Evolutionary conservation across 2,329 filamentous ascomycete species (phyloP).

Genomic region (Arthrobotrys iridis): DNA sequence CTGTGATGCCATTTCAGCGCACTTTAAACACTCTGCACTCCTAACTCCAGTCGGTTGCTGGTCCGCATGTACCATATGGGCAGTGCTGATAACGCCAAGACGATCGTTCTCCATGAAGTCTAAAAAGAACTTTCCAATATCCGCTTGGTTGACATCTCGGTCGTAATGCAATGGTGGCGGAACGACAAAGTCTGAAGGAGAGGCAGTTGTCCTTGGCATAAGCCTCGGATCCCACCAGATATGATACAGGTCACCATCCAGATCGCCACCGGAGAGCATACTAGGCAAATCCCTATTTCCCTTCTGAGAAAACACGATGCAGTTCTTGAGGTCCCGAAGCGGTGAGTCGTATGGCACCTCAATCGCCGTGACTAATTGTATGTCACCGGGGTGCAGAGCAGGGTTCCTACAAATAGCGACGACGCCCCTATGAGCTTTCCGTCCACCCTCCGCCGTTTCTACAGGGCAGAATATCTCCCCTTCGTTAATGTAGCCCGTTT

Average conservation of each 20-base stretch:
- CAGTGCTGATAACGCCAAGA: constrained; percentile 72
- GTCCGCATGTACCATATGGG: constrained; percentile 74
- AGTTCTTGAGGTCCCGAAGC: constrained; percentile 73
- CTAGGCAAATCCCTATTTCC: constrained; percentile 80
- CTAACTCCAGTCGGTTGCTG: constrained; percentile 66
- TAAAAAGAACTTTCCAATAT: constrained; percentile 85
- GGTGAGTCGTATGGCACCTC: constrained; percentile 72
- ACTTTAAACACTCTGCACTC: constrained; percentile 65
- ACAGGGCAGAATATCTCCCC: constrained; percentile 75
- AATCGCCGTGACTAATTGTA: constrained; percentile 73
- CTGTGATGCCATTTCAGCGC: constrained; percentile 74
- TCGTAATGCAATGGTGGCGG: constrained; percentile 65
- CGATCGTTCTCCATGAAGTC: constrained; percentile 76
- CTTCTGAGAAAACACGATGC: constrained; percentile 78
- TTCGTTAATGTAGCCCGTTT: constrained; percentile 74
- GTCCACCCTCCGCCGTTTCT: constrained; percentile 61
- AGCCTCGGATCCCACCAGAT: constrained; percentile 75
- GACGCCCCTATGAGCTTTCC: constrained; percentile 60
- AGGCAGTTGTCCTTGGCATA: constrained; percentile 63
- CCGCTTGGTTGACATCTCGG: constrained; percentile 68
- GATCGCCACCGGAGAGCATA: constrained; percentile 80
- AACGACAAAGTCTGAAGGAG: constrained; percentile 68
- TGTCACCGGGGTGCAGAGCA: constrained; percentile 81
- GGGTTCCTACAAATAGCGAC: constrained; percentile 81
- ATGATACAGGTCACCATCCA: constrained; percentile 85